Evolutionary conservation across 768 basidiomycete genomes (phyloP).

Genomic region (Termitomyces bulborhizus): DNA sequence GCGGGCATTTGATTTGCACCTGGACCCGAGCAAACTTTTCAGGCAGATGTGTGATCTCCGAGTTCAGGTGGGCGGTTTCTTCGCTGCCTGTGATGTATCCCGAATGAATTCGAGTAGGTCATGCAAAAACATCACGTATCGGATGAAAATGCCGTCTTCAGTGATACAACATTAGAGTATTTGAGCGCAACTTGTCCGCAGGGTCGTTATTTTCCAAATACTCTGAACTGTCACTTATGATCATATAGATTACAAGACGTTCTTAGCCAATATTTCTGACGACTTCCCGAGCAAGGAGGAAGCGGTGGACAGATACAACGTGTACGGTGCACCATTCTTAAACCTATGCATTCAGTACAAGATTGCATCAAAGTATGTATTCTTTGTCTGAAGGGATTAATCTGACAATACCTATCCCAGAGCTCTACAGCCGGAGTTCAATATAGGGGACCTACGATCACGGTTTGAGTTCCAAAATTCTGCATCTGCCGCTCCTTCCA

Average conservation of each 20-base stretch:
- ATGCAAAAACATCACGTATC: conserved; percentile 17
- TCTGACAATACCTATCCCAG: not conserved
- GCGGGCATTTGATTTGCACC: not conserved
- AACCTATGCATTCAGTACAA: conserved; percentile 29
- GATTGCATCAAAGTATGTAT: conserved; percentile 7
- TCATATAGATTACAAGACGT: conserved; percentile 27
- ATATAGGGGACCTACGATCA: conserved; percentile 20
- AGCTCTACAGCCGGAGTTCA: conserved; percentile 12
- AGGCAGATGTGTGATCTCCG: conserved; percentile 18
- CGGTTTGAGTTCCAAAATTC: conserved; percentile 26
- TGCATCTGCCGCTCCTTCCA: conserved; percentile 5
- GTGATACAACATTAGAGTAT: conserved; percentile 27
- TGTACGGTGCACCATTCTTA: conserved; percentile 32
- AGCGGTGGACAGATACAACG: conserved; percentile 29
- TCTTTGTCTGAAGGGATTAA: not conserved
- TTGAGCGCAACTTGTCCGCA: conserved; percentile 33
- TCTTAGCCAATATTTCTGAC: conserved; percentile 30
- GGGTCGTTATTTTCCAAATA: conserved; percentile 22
- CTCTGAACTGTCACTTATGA: not conserved
- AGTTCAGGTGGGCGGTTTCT: conserved; percentile 17
- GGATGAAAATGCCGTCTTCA: conserved; percentile 25
- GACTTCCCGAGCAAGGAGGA: conserved; percentile 36
- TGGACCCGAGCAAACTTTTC: conserved; percentile 19
- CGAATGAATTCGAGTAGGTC: conserved; percentile 18
- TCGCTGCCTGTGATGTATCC: not conserved